Evolutionary conservation across 371 early-diverging fungal genomes (phyloP), one percentile per base, ranked within the genome.

Genomic region (Coemansia sp.): DNA sequence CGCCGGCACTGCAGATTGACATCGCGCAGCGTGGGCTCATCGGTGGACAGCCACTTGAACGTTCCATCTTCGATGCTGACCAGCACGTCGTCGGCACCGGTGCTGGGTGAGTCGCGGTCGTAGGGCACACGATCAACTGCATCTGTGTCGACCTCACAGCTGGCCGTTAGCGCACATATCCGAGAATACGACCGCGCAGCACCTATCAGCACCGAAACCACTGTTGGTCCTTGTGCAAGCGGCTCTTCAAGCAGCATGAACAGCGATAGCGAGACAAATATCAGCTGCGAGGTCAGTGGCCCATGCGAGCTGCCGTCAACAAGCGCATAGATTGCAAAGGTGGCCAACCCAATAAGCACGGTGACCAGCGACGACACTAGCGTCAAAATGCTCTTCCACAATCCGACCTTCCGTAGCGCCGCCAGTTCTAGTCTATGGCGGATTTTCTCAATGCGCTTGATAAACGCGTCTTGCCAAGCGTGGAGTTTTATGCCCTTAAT

Each of bases 401-500:
- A 83, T 0, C 93, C 95, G 52, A 94, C 69, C 86, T 2, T 93
- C 93, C 42, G 87, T 85, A 16, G 86, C 80, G 87, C 80, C 83
- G 3, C 81, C 81, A 63, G 88, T 82, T 69, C 78, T 78, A 60
- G 80, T 82, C 82, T 80, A 50, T 92, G 89, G 55, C 96, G 84
- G 31, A 94, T 84, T 36, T 80, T 77, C 47, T 77, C 66, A 36
- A 94, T 63, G 14, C 60, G 39, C 3, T 60, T 36, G 11, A 48
- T 46, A 53, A 71, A 71, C 11, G 57, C 33, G 7, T 6, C 29
- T 34, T 70, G 50, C 74, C 68, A 71, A 7, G 58, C 50, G 59
- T 88, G 88, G 31, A 90, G 66, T 69, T 93, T 93, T 70, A 93
- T 86, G 16, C 92, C 91, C 61, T 90, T 91, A 61, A 97, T 95